These are phyloP conservation scores for Exophiala oligosperma DNA, from an alignment of 2,329 filamentous ascomycete species.

Conservation along the genomic window DNA sequence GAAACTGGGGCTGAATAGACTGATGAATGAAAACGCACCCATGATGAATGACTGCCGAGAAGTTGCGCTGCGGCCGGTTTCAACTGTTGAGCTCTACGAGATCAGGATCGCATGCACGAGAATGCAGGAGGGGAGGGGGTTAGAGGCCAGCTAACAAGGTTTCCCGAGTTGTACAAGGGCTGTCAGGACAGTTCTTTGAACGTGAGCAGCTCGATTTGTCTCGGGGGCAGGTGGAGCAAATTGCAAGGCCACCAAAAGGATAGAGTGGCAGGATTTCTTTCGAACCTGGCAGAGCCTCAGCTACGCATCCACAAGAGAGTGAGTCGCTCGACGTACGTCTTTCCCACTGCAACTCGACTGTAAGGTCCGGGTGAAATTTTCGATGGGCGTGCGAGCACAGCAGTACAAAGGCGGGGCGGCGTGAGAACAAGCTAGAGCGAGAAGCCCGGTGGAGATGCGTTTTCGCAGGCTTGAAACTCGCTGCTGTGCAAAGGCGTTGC, in stretches of 20 bases:
- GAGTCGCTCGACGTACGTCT: constrained; percentile 5
- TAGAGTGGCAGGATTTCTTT: constrained; percentile 9
- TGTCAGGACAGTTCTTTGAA: constrained; percentile 21
- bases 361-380: constrained; percentile 19
- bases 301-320: constrained; percentile 11
- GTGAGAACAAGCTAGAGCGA: constrained; percentile 13
- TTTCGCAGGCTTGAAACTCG: constrained; percentile 9
- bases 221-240: constrained; percentile 24
- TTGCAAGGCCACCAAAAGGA: constrained; percentile 12
- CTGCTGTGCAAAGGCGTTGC: constrained; percentile 7
- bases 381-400: constrained; percentile 5
- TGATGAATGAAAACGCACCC: constrained; percentile 32
- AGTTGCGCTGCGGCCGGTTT: constrained; percentile 22
- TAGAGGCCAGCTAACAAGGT: constrained; percentile 32
- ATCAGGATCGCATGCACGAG: constrained; percentile 34
- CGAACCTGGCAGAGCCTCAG: constrained; percentile 26
- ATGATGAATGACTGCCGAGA: constrained; percentile 36
- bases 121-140: constrained; percentile 29
- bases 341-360: constrained; percentile 2
- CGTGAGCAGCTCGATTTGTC: constrained; percentile 24
- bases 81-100: constrained; percentile 31
- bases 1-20: constrained; percentile 23
- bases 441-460: constrained; percentile 13
- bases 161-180: constrained; percentile 30
- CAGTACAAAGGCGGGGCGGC: constrained; percentile 13